Evolutionary conservation across 2,329 filamentous ascomycete species (phyloP), one percentile per base, ranked within the genome.

Genomic region (Hypoxylon rubiginosum): DNA sequence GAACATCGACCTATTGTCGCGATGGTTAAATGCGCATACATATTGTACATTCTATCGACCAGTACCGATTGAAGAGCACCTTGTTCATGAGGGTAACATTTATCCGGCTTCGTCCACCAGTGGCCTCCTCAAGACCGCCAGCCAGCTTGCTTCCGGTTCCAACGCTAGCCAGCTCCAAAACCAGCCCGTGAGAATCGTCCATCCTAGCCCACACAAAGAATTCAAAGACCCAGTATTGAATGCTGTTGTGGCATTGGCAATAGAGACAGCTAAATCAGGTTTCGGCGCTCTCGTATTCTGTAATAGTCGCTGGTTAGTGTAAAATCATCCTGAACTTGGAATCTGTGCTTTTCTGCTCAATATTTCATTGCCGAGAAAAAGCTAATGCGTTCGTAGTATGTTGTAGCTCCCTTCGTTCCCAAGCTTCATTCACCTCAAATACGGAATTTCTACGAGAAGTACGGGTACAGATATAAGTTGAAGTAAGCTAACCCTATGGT

Each of bases 251-350:
- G 84, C 91, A 0, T 82, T 94, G 32, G 86, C 91, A 1, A 84
- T 87, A 57, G 91, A 93, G 73, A 93, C 90, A 3, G 91, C 87
- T 0, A 80, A 80, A n/a, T 84, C 86, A 43, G 91, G 90, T 0
- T 92, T 89, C 73, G 91, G 92, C 3, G 91, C 87, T 3, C 82
- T 94, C 34, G 86, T 94, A 0, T 94, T 94, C 75, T 91, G 91
- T 64, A 87, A 89, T 59, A 93, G 90, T 72, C 87, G 91, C 8
- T 81, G 66, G 66, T 69, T 10, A 56, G 66, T 63, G 46, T 15
- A 6, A 7, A 36, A 21, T 1, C 26, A 17, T 11, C 21, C 26
- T 19, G 3, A 30, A n/a, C 19, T 11, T 15, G 41, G 9, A 45
- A 17, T 9, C 6, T 8, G 17, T 36, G 6, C n/a, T 46, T 24